Evolutionary conservation across 345 rosid genomes (phyloP).

Genomic region (Linum tenue): DNA sequence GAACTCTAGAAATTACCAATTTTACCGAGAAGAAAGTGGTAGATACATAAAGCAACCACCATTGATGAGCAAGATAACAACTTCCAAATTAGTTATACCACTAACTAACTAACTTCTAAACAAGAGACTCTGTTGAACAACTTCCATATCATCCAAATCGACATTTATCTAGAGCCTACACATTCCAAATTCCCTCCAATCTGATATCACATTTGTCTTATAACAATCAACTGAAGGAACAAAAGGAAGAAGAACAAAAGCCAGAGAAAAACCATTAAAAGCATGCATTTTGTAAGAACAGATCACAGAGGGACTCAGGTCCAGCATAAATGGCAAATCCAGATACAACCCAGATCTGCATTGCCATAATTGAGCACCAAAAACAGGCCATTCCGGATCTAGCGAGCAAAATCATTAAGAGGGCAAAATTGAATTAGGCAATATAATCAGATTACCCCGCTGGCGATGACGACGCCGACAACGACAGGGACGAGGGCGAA

Average conservation of each 20-base stretch:
- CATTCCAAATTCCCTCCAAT: no score
- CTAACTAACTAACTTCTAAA: background rate
- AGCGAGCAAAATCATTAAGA: background rate
- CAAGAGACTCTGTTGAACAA: constrained; percentile 11
- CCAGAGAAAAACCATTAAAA: background rate
- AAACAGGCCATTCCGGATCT: no score
- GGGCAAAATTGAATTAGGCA: background rate
- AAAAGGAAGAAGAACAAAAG: constrained; percentile 9
- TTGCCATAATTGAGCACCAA: no score
- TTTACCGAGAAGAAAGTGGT: no score
- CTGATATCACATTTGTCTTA: background rate
- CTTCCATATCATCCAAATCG: no score
- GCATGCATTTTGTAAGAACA: no score
- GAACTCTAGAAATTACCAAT: no score
- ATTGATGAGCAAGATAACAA: background rate
- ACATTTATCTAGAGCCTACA: no score
- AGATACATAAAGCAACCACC: background rate
- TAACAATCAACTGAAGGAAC: background rate
- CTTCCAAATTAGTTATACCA: constrained; percentile 1
- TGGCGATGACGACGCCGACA: constrained; percentile 76
- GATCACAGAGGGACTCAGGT: no score
- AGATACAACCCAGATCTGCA: no score
- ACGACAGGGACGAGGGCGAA: constrained; percentile 85
- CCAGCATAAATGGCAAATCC: no score
- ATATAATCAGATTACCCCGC: constrained; percentile 49